Conservation (phyloP, 2,329 filamentous ascomycete species). For the Sporothrix globosa region DNA sequence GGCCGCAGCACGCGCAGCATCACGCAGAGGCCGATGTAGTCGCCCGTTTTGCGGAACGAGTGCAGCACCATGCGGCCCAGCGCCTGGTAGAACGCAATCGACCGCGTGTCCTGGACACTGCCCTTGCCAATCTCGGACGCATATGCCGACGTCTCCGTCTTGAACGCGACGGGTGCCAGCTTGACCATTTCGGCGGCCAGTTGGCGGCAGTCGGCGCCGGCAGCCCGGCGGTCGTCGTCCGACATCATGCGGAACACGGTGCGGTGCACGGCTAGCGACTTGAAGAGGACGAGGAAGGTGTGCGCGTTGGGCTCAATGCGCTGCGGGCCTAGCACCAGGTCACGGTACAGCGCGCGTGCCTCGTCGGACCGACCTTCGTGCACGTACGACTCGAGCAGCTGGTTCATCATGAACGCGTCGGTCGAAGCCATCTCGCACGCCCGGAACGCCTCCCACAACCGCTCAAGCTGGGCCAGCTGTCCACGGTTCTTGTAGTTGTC, state of each 20-base stretch:
- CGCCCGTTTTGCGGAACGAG: conserved; percentile 51
- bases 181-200: conserved; percentile 43
- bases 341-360: conserved; percentile 60
- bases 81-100: conserved; percentile 36
- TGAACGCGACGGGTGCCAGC: conserved; percentile 35
- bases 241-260: conserved; percentile 39
- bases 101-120: conserved; percentile 38
- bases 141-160: background rate
- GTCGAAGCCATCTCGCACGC: conserved; percentile 65
- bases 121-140: background rate
- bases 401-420: conserved; percentile 78
- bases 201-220: conserved; percentile 35
- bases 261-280: conserved; percentile 57
- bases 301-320: conserved; percentile 63
- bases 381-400: conserved; percentile 69
- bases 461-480: conserved; percentile 59
- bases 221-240: conserved; percentile 34
- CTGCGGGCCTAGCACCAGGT: conserved; percentile 51
- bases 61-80: conserved; percentile 44
- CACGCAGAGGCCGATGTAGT: conserved; percentile 53
- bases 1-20: conserved; percentile 43
- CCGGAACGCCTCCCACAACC: conserved; percentile 65
- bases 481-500: conserved; percentile 69
- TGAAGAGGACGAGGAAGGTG: conserved; percentile 71
- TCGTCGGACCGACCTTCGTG: conserved; percentile 59